phyloP scores from a whole-genome alignment of 2,329 filamentous ascomycete genomes.

The Didymella lethalis region DNA sequence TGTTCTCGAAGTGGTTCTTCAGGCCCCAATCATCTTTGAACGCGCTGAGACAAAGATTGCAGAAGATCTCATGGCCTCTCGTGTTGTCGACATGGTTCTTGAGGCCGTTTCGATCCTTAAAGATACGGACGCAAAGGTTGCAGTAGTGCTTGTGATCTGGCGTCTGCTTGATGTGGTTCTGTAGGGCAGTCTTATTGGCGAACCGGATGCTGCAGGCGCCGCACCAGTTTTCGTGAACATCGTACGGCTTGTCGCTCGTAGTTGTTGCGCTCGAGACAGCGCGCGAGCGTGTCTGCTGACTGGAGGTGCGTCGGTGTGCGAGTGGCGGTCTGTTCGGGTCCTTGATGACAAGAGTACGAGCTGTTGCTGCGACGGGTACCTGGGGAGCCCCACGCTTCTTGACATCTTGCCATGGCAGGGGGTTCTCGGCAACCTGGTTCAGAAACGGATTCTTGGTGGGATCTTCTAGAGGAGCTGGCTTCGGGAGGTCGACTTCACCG shows the following conservation, averaged over 20 bases:
- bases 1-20: slow-evolving; percentile 48
- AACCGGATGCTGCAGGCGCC: slow-evolving; percentile 42
- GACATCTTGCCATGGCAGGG: slow-evolving; percentile 40
- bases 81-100: slow-evolving; percentile 48
- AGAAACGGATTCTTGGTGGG: slow-evolving; percentile 28
- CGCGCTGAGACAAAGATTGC: slow-evolving; percentile 46
- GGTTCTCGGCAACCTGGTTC: slow-evolving; percentile 36
- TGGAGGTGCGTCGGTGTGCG: background rate
- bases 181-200: slow-evolving; percentile 32
- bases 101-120: slow-evolving; percentile 46
- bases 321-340: slow-evolving; percentile 8
- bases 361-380: slow-evolving; percentile 4
- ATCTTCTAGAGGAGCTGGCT: slow-evolving; percentile 13
- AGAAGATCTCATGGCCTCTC: slow-evolving; percentile 37
- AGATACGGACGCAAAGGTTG: slow-evolving; percentile 47
- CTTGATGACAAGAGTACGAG: slow-evolving; percentile 24
- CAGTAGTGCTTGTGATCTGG: slow-evolving; percentile 44
- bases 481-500: slow-evolving; percentile 17
- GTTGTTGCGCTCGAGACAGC: slow-evolving; percentile 19
- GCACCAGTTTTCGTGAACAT: slow-evolving; percentile 43
- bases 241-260: slow-evolving; percentile 24
- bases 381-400: slow-evolving; percentile 28
- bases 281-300: slow-evolving; percentile 12
- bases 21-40: slow-evolving; percentile 46
- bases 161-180: slow-evolving; percentile 38